Evolutionary conservation across 805 yeast genomes (phyloP).

Genomic region (Wickerhamomyces chaumierensis): DNA sequence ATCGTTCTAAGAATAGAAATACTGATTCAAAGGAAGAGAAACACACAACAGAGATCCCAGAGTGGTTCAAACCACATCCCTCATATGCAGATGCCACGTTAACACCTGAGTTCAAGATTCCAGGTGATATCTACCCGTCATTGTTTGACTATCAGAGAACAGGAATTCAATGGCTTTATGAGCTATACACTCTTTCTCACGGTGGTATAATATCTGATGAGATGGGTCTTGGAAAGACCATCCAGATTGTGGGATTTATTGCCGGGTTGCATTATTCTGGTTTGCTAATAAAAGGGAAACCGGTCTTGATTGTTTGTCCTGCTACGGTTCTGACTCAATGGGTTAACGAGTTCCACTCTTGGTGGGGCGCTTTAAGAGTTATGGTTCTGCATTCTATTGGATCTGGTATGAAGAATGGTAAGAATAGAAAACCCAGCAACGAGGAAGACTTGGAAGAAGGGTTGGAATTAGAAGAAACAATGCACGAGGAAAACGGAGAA

Average conservation of each 20-base stretch:
- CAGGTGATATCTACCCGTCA: slow-evolving; percentile 84
- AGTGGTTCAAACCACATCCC: slow-evolving; percentile 75
- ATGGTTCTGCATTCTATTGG: slow-evolving; percentile 89
- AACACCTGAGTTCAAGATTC: slow-evolving; percentile 59
- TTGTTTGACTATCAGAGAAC: slow-evolving; percentile 91
- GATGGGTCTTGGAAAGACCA: slow-evolving; percentile 96
- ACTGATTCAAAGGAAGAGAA: slow-evolving; percentile 12
- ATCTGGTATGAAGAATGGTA: slow-evolving; percentile 48
- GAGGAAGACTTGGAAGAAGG: slow-evolving; percentile 35
- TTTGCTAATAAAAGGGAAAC: slow-evolving; percentile 42
- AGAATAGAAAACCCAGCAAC: slow-evolving; percentile 10
- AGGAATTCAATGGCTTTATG: slow-evolving; percentile 97
- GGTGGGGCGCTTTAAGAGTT: slow-evolving; percentile 96
- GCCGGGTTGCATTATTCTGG: slow-evolving; percentile 86
- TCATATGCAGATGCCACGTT: slow-evolving; percentile 61
- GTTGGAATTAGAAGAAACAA: too few relatives aligned
- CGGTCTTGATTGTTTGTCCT: slow-evolving; percentile 84
- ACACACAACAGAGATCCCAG: slow-evolving; percentile 31
- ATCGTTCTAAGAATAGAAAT: slow-evolving; percentile 35
- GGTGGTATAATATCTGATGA: slow-evolving; percentile 98
- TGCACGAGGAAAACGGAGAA: slow-evolving; percentile 18
- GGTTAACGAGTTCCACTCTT: slow-evolving; percentile 91
- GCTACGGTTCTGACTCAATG: slow-evolving; percentile 95
- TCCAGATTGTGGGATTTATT: slow-evolving; percentile 81
- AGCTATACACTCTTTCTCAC: slow-evolving; percentile 49